Conservation (phyloP, 169 alveolate genomes). For the Cryptosporidium xiaoi region DNA sequence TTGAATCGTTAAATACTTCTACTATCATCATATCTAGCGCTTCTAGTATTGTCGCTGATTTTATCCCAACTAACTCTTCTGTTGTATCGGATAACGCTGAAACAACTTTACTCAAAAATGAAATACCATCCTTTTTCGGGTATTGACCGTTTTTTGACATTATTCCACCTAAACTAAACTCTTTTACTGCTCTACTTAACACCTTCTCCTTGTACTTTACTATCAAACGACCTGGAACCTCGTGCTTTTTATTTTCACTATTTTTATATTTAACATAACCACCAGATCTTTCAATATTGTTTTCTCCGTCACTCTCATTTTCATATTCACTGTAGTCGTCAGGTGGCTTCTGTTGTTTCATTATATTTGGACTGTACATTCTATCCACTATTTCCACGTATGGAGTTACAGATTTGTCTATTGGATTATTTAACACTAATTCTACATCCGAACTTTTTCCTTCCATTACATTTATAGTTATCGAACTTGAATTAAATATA, state of each 20-base stretch:
- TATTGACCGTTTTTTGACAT: constrained; percentile 73
- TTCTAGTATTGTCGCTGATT: constrained; percentile 63
- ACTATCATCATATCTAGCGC: constrained; percentile 74
- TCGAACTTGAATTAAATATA: constrained; percentile 41
- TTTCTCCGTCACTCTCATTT: background rate
- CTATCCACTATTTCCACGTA: constrained; percentile 22
- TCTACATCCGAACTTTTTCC: constrained; percentile 45
- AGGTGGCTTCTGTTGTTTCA: constrained; percentile 68
- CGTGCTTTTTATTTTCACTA: background rate
- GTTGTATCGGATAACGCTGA: constrained; percentile 61
- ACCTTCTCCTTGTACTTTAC: constrained; percentile 61
- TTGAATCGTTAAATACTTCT: constrained; percentile 60
- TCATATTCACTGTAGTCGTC: constrained; percentile 16
- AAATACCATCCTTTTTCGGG: constrained; percentile 49
- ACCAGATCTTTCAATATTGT: background rate
- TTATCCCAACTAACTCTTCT: constrained; percentile 68
- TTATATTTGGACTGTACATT: constrained; percentile 38
- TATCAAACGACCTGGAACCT: constrained; percentile 41
- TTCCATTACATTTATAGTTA: constrained; percentile 63
- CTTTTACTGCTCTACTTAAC: constrained; percentile 58
- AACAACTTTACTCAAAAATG: constrained; percentile 54
- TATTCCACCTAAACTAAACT: constrained; percentile 55
- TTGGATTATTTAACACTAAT: constrained; percentile 37
- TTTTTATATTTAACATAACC: background rate
- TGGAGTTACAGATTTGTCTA: constrained; percentile 60